Evolutionary conservation across 2,329 filamentous ascomycete genomes (phyloP).

Genomic region (Talaromyces sp.): DNA sequence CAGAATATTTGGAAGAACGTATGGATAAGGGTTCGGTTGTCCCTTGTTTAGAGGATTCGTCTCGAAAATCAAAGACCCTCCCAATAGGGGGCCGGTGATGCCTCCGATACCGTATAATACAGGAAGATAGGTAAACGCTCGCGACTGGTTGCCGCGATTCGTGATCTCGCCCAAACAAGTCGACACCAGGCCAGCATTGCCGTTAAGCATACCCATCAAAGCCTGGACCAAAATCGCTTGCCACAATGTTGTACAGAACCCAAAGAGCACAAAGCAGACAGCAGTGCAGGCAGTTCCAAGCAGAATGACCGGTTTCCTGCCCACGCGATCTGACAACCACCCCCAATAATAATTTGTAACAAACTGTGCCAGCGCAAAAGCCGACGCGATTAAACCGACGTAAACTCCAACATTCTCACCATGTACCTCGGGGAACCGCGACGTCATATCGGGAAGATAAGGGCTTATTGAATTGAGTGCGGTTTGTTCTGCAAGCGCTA

Average conservation of each 20-base stretch:
- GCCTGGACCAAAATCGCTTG: constrained; percentile 83
- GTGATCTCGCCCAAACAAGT: constrained; percentile 94
- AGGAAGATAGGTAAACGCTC: constrained; percentile 88
- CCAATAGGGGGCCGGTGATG: constrained; percentile 89
- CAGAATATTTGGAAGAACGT: constrained; percentile 77
- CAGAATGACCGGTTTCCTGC: constrained; percentile 77
- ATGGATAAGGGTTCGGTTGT: constrained; percentile 65
- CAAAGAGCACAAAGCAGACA: constrained; percentile 78
- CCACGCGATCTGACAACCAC: constrained; percentile 73
- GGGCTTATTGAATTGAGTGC: constrained; percentile 95
- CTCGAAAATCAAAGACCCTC: constrained; percentile 72
- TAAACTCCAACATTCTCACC: constrained; percentile 73
- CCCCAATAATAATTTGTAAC: constrained; percentile 91
- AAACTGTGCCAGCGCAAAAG: constrained; percentile 89
- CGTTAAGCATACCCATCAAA: constrained; percentile 89
- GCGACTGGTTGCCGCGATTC: constrained; percentile 88
- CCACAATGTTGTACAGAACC: constrained; percentile 76
- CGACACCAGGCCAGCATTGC: constrained; percentile 89
- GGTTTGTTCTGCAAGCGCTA: constrained; percentile 91
- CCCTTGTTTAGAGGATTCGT: constrained; percentile 54
- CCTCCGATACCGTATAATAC: constrained; percentile 94
- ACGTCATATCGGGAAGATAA: constrained; percentile 90
- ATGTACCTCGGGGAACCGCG: constrained; percentile 76
- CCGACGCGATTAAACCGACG: constrained; percentile 83
- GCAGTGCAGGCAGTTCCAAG: constrained; percentile 79